A percentile compares a stretch with the other conserved stretches of the same genome.
phyloP scores from a whole-genome alignment of 1,139 yeast genomes.

The Lodderomyces pseudojiufengensis region DNA sequence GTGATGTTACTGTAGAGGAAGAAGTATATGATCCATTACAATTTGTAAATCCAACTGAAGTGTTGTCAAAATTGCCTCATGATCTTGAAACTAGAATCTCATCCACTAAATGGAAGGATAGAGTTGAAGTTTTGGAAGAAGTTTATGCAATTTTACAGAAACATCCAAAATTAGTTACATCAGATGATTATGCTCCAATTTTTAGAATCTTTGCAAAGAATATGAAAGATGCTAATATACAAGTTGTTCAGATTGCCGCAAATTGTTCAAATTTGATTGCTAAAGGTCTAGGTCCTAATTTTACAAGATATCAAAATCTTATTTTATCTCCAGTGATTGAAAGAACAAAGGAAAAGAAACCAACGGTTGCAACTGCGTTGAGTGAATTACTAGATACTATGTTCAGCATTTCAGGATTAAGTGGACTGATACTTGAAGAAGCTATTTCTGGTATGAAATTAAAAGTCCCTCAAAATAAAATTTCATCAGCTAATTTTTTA shows the following conservation, averaged over 20 bases:
- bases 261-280: conserved; percentile 62
- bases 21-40: conserved; percentile 36
- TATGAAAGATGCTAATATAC: conserved; percentile 85
- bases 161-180: conserved; percentile 35
- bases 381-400: conserved; percentile 63
- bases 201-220: conserved; percentile 63
- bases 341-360: conserved; percentile 85
- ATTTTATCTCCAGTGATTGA: conserved; percentile 69
- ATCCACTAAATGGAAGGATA: conserved; percentile 84
- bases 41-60: conserved; percentile 48
- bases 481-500: conserved; percentile 63
- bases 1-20: conserved; percentile 15
- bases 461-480: conserved; percentile 81
- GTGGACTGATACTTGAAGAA: conserved; percentile 57
- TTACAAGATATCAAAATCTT: conserved; percentile 48
- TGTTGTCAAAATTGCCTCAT: conserved; percentile 61
- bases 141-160: conserved; percentile 51
- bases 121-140: conserved; percentile 82
- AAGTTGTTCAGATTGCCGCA: conserved; percentile 81
- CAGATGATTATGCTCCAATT: conserved; percentile 59
- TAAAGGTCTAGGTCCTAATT: conserved; percentile 57
- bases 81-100: conserved; percentile 53
- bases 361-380: conserved; percentile 66
- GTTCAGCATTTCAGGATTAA: conserved; percentile 46
- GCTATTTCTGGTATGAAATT: conserved; percentile 59